Conservation (phyloP, 2,329 filamentous ascomycete genomes). For the Ascochyta rabiei region DNA sequence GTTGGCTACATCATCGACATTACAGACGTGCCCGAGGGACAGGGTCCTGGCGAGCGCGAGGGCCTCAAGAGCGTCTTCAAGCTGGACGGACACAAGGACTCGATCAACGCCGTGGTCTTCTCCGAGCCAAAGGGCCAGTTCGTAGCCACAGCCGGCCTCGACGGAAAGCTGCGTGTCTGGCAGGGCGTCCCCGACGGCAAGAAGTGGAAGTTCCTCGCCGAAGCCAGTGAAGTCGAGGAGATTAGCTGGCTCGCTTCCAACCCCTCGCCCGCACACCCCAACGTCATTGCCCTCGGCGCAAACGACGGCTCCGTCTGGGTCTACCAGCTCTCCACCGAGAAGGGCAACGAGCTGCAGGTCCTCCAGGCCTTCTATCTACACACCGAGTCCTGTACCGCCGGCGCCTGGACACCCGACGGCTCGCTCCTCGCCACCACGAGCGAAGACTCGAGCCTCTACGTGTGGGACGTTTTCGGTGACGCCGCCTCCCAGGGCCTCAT, state of each 20-base stretch:
- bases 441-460: conserved; percentile 86
- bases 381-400: conserved; percentile 83
- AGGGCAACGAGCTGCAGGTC: conserved; percentile 71
- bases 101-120: conserved; percentile 84
- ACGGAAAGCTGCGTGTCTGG: conserved; percentile 80
- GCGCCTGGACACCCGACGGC: conserved; percentile 88
- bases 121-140: conserved; percentile 83
- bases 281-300: conserved; percentile 85
- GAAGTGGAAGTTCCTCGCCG: conserved; percentile 71
- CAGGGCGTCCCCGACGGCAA: conserved; percentile 57
- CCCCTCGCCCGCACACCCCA: conserved; percentile 72
- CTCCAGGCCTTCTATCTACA: conserved; percentile 93
- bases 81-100: conserved; percentile 90
- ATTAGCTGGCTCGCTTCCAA: conserved; percentile 88
- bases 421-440: conserved; percentile 84
- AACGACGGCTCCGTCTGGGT: conserved; percentile 95
- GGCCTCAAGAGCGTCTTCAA: conserved; percentile 71
- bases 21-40: conserved; percentile 65
- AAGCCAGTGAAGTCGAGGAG: conserved; percentile 89
- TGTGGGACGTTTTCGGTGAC: conserved; percentile 88
- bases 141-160: conserved; percentile 83
- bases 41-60: conserved; percentile 63
- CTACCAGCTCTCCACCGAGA: conserved; percentile 76
- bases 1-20: conserved; percentile 86
- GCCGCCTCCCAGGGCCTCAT: conserved; percentile 69